A percentile compares a stretch with the other conserved stretches of the same genome.
These are phyloP conservation scores for Lotus japonicus DNA, from an alignment of 306 rosid species.

Conservation along the genomic window DNA sequence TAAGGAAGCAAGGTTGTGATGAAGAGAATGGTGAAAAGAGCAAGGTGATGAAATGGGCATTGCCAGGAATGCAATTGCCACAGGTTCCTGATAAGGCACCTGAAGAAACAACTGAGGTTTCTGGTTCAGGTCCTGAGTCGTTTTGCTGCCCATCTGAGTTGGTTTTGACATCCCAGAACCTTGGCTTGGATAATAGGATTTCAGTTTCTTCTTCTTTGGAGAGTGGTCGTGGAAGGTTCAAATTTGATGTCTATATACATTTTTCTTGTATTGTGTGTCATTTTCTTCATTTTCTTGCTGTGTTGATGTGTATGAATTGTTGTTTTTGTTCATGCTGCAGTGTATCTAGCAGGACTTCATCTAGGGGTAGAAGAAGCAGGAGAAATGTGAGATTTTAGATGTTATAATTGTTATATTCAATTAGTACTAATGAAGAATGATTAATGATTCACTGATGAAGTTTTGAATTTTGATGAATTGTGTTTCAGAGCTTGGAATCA, in stretches of 20 bases:
- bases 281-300: background rate
- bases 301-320: background rate
- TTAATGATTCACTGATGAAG: background rate
- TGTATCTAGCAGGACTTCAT: slow-evolving; percentile 60
- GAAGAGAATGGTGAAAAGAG: slow-evolving; percentile 12
- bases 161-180: slow-evolving; percentile 60
- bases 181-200: slow-evolving; percentile 54
- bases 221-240: slow-evolving; percentile 59
- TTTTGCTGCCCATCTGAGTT: slow-evolving; percentile 45
- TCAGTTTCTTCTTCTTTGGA: slow-evolving; percentile 76
- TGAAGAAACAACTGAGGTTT: slow-evolving; percentile 12
- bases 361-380: slow-evolving; percentile 61
- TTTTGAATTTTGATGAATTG: background rate
- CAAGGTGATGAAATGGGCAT: slow-evolving; percentile 69
- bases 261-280: background rate
- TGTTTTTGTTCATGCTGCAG: slow-evolving; percentile 29
- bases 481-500: slow-evolving; percentile 67
- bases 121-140: slow-evolving; percentile 27
- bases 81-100: slow-evolving; percentile 7
- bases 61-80: slow-evolving; percentile 61
- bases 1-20: slow-evolving; percentile 1
- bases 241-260: background rate
- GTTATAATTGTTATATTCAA: background rate
- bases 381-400: slow-evolving; percentile 62
- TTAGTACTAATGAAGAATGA: background rate